Evolutionary conservation across 2,329 filamentous ascomycete genomes (phyloP), one percentile per base, ranked within the genome.

Genomic region (Apiospora pterosperma): DNA sequence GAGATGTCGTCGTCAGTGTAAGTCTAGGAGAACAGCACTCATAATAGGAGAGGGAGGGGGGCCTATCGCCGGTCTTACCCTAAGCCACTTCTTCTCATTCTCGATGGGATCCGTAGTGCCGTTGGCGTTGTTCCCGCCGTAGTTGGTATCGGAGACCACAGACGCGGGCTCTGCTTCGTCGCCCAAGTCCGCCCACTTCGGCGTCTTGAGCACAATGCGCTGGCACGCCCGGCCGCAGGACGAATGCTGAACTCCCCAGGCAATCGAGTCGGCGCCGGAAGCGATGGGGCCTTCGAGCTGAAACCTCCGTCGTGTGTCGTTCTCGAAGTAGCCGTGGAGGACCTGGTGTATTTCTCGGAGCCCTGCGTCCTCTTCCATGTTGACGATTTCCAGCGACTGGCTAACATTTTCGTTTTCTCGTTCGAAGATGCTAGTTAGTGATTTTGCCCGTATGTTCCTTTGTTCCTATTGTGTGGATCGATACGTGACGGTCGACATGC

Each of bases 61-160:
- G 21, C 11, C 10, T 12, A 14, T n/a, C 12, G 5, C 12, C 5
- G 36, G 2, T 12, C 59, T 19, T 25, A 42, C 60, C 16, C 23
- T 48, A 23, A 62, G 25, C 60, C 60, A 62, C 25, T 62, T 62
- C 25, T 36, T 31, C 39, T 62, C 60, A 34, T 62, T 62, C 39
- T 23, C 23, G 10, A 62, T 42, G 16, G 39, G 60, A 12, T 48
- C 36, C 11, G 23, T 7, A n/a, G 39, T 23, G 11, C 23, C 12
- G 10, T 19, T 19, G 10, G 4, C 60, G 4, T 42, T 44, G 5
- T 44, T 36, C 11, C 12, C n/a, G 5, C 14, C 19, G 10, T 48
- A 34, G 60, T 16, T 10, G 60, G 23, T 10, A 23, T 48, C 36
- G n/a, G n/a, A n/a, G n/a, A n/a, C n/a, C n/a, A n/a, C n/a, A n/a